phyloP scores from a whole-genome alignment of 441 rosid genomes.

The Flueggea neowawraea region DNA sequence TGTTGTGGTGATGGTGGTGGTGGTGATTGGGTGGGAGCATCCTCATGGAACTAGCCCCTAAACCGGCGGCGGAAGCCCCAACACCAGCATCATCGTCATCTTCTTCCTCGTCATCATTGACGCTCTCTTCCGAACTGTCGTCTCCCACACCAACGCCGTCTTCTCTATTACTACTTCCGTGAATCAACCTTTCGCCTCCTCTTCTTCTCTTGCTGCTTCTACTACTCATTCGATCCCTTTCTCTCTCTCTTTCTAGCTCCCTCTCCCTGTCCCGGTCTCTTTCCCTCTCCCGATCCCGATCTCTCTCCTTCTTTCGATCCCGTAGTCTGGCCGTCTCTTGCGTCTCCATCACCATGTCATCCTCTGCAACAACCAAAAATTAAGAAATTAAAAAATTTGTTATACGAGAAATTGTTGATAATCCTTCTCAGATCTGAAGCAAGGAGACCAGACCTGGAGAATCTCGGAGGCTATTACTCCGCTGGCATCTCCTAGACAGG shows the following conservation, averaged over 20 bases:
- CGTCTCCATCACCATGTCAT: constrained; percentile 66
- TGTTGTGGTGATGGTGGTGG: constrained; percentile 30
- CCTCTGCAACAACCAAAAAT: constrained; percentile 42
- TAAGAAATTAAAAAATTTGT: constrained; percentile 3
- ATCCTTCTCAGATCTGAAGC: constrained; percentile 29
- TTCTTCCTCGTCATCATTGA: constrained; percentile 87
- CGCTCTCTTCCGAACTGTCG: constrained; percentile 82
- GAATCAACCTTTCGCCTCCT: constrained; percentile 70
- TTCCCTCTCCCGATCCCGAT: constrained; percentile 60
- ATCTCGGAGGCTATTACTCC: constrained; percentile 70
- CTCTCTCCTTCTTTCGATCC: constrained; percentile 87
- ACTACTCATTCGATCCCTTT: constrained; percentile 22
- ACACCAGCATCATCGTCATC: constrained; percentile 65
- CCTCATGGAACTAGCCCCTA: constrained; percentile 36
- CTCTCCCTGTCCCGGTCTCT: constrained; percentile 55
- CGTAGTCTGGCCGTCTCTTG: constrained; percentile 74
- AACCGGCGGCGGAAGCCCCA: constrained; percentile 23
- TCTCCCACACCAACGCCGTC: constrained; percentile 49
- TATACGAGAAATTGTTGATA: background rate
- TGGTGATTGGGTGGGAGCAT: constrained; percentile 75
- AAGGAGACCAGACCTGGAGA: constrained; percentile 61
- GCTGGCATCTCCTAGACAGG: constrained; percentile 65
- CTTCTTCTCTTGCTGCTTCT: constrained; percentile 57
- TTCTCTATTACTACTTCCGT: constrained; percentile 52
- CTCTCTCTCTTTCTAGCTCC: constrained; percentile 57